These are phyloP conservation scores for Claviceps africana DNA, from an alignment of 2,329 filamentous ascomycete genomes.

Conservation along the genomic window DNA sequence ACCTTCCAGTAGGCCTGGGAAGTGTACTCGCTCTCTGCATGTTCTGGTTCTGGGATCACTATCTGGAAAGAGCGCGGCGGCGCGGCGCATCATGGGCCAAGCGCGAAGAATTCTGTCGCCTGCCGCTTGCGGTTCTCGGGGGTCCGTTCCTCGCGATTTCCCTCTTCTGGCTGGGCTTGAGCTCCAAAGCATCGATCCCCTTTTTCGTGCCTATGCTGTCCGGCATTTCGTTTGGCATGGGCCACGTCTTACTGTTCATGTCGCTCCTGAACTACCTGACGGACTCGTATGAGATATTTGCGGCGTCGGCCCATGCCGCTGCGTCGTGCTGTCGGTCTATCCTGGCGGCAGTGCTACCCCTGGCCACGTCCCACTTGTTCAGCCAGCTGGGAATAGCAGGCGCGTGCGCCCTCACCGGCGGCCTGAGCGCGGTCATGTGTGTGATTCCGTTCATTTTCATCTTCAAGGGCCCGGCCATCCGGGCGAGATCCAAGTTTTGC, in stretches of 20 bases:
- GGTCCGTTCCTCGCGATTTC: constrained; percentile 48
- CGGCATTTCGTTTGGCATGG: constrained; percentile 47
- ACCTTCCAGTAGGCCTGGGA: constrained; percentile 54
- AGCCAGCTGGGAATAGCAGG: constrained; percentile 30
- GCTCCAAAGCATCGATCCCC: constrained; percentile 30
- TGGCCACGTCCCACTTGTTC: constrained; percentile 40
- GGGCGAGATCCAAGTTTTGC: constrained; percentile 46
- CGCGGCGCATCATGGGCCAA: constrained; percentile 41
- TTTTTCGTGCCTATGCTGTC: constrained; percentile 45
- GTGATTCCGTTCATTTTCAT: constrained; percentile 38
- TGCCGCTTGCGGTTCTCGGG: constrained; percentile 60
- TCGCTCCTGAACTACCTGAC: constrained; percentile 51
- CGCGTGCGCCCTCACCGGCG: constrained; percentile 36
- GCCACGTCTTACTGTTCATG: constrained; percentile 50
- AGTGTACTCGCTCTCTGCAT: constrained; percentile 42
- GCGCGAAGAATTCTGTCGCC: constrained; percentile 51
- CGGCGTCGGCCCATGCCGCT: constrained; percentile 63
- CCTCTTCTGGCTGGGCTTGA: constrained; percentile 52
- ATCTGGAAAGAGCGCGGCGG: constrained; percentile 38
- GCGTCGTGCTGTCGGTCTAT: constrained; percentile 89
- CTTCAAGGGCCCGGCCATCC: constrained; percentile 40
- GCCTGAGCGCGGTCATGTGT: constrained; percentile 35
- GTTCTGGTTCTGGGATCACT: constrained; percentile 53
- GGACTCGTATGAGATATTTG: constrained; percentile 52
- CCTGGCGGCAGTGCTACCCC: constrained; percentile 60